These are phyloP conservation scores for Graphilbum ipis-grandicollis DNA, from an alignment of 2,329 filamentous ascomycete species.

Conservation along the genomic window DNA sequence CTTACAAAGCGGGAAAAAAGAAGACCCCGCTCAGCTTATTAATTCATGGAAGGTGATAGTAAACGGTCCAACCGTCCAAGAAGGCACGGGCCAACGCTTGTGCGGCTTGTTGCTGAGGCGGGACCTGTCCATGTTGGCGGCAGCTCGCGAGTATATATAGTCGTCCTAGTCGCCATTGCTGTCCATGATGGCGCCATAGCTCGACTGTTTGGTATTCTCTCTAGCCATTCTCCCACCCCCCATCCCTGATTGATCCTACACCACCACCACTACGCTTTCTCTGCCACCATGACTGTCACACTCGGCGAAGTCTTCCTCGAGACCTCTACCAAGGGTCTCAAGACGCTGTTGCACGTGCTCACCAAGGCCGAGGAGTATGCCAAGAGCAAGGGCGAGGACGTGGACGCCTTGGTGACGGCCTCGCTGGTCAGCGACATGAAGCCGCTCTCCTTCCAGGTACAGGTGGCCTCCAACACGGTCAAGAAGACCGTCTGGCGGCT, in stretches of 20 bases:
- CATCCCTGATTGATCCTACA: background rate
- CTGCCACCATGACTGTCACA: conserved; percentile 5
- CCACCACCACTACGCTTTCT: background rate
- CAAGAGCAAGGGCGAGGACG: conserved; percentile 11
- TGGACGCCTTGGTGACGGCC: conserved; percentile 11
- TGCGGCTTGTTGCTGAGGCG: too few species aligned
- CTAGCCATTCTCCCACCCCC: too few species aligned
- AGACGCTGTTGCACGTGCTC: conserved; percentile 14
- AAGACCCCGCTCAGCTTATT: too few species aligned
- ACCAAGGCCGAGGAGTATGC: conserved; percentile 14
- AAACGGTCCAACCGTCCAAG: too few species aligned
- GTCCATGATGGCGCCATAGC: too few species aligned
- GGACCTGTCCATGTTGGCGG: too few species aligned
- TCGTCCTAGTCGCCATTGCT: too few species aligned
- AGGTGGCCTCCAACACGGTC: conserved; percentile 14
- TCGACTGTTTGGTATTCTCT: too few species aligned
- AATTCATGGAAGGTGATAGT: too few species aligned
- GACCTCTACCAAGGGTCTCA: conserved; percentile 12
- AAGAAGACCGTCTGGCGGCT: conserved; percentile 14
- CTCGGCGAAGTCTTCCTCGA: conserved; percentile 15
- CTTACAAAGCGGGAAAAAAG: too few species aligned
- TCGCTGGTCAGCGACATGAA: conserved; percentile 18
- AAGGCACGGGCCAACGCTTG: too few species aligned
- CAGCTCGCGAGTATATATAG: too few species aligned
- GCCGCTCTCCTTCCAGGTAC: conserved; percentile 19